A percentile compares a stretch with the other conserved stretches of the same genome.
Conservation (phyloP, 768 basidiomycete species). For the Trametes maxima region DNA sequence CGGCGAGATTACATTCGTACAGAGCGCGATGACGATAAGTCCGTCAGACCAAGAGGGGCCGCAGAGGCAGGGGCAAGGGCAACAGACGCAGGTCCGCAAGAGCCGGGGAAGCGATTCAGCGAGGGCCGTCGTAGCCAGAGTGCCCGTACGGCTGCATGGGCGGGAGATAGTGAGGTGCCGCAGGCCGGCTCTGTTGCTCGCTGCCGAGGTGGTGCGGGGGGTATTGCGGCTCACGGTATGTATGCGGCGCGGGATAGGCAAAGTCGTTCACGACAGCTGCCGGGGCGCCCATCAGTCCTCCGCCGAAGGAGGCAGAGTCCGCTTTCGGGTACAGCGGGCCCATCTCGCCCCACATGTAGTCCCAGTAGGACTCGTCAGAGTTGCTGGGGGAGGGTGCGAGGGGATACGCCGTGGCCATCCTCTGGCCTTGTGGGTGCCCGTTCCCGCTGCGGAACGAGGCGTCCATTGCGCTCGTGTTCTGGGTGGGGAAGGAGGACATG, state of each 20-base stretch:
- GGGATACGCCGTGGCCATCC: neutral
- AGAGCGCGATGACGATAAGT: neutral
- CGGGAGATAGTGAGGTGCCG: constrained; percentile 6
- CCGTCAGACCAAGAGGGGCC: neutral
- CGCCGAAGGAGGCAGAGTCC: neutral
- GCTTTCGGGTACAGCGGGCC: neutral
- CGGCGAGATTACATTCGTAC: constrained; percentile 15
- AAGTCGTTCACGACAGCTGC: neutral
- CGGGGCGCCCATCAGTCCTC: constrained; percentile 4
- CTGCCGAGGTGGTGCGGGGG: neutral
- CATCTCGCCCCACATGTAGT: constrained; percentile 15
- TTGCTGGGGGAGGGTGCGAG: neutral
- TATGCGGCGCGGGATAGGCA: neutral
- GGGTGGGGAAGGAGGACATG: neutral
- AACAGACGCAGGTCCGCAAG: neutral
- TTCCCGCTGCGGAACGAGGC: constrained; percentile 2
- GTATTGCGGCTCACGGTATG: constrained; percentile 10
- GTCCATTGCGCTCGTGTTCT: constrained; percentile 1
- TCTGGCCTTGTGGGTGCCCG: neutral
- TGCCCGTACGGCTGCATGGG: constrained; percentile 10
- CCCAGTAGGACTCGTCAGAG: constrained; percentile 7
- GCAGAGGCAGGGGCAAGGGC: neutral
- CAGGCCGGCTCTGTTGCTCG: neutral
- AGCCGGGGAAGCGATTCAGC: neutral
- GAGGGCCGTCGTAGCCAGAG: constrained; percentile 10